A percentile compares a stretch with the other conserved stretches of the same genome.
Evolutionary conservation across 1,284 basidiomycete species (phyloP).

Genomic region (Ceratobasidium sp.): DNA sequence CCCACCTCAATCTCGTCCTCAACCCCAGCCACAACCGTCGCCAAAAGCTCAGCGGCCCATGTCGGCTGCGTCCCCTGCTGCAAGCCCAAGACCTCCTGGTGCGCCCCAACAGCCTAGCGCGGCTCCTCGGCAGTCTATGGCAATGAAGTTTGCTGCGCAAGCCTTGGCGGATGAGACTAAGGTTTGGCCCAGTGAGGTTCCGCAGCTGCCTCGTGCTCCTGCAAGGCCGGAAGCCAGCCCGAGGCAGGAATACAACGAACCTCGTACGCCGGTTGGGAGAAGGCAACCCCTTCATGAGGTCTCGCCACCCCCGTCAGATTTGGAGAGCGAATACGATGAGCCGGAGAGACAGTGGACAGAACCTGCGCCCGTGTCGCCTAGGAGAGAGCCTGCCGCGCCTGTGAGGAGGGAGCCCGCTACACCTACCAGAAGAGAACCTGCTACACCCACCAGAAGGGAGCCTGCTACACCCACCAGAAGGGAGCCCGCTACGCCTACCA

Average conservation of each 20-base stretch:
- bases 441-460: background rate
- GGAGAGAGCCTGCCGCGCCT: background rate
- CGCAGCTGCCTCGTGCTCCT: slow-evolving; percentile 31
- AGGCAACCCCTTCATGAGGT: slow-evolving; percentile 17
- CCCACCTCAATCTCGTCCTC: slow-evolving; percentile 15
- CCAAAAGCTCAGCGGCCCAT: slow-evolving; percentile 10
- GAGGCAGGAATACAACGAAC: background rate
- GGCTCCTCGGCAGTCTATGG: slow-evolving; percentile 39
- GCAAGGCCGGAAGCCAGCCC: slow-evolving; percentile 7
- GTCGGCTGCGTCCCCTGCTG: slow-evolving; percentile 9
- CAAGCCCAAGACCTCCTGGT: slow-evolving; percentile 28
- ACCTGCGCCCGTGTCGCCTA: slow-evolving; percentile 7
- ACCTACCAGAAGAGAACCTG: background rate
- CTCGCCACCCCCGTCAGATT: slow-evolving; percentile 33
- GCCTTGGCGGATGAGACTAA: slow-evolving; percentile 32
- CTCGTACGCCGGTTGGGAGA: slow-evolving; percentile 1
- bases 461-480: too few relatives aligned
- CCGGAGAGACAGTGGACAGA: slow-evolving; percentile 15
- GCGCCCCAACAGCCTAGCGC: slow-evolving; percentile 5
- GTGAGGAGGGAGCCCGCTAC: background rate
- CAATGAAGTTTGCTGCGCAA: slow-evolving; percentile 41
- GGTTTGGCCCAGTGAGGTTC: slow-evolving; percentile 22
- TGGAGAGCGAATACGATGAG: slow-evolving; percentile 36
- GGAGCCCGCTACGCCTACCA: background rate
- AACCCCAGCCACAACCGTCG: slow-evolving; percentile 5